These are phyloP conservation scores for Umbilicaria muhlenbergii DNA, from an alignment of 495 filamentous ascomycete species.

Conservation along the genomic window DNA sequence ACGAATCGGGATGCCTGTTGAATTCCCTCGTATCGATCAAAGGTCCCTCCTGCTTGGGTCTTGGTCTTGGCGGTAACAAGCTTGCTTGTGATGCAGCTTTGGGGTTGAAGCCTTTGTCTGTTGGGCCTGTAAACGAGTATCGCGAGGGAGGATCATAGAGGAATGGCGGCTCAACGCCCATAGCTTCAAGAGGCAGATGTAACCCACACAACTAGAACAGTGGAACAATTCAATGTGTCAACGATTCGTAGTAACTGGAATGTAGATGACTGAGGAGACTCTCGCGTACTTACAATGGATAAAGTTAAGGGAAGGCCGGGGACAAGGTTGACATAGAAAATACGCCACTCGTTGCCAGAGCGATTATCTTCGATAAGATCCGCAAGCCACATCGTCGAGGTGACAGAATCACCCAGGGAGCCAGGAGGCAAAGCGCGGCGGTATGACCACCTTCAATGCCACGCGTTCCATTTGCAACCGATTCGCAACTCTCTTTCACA, in stretches of 20 bases:
- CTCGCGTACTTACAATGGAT: not conserved
- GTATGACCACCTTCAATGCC: conserved; percentile 13
- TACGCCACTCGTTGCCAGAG: too few species aligned
- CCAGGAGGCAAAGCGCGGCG: conserved; percentile 22
- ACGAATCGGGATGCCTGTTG: conserved; percentile 63
- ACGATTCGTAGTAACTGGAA: conserved; percentile 4
- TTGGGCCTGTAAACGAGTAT: conserved; percentile 32
- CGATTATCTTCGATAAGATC: too few species aligned
- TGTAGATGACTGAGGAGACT: conserved; percentile 5
- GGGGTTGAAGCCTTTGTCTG: conserved; percentile 56
- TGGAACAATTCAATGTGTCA: conserved; percentile 1
- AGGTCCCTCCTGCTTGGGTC: conserved; percentile 53
- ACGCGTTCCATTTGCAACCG: not conserved
- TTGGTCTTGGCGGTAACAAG: conserved; percentile 35
- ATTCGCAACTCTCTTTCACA: too few species aligned
- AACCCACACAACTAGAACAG: too few species aligned
- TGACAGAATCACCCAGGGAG: conserved; percentile 16
- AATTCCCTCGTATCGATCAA: conserved; percentile 44
- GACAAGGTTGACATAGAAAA: conserved; percentile 8
- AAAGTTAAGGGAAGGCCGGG: too few species aligned
- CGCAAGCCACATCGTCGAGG: too few species aligned
- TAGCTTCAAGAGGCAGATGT: conserved; percentile 15
- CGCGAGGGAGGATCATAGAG: conserved; percentile 48
- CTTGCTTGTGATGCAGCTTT: conserved; percentile 67
- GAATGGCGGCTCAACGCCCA: conserved; percentile 57